phyloP scores from a whole-genome alignment of 2,329 filamentous ascomycete species.

The Penicillium decumbens region DNA sequence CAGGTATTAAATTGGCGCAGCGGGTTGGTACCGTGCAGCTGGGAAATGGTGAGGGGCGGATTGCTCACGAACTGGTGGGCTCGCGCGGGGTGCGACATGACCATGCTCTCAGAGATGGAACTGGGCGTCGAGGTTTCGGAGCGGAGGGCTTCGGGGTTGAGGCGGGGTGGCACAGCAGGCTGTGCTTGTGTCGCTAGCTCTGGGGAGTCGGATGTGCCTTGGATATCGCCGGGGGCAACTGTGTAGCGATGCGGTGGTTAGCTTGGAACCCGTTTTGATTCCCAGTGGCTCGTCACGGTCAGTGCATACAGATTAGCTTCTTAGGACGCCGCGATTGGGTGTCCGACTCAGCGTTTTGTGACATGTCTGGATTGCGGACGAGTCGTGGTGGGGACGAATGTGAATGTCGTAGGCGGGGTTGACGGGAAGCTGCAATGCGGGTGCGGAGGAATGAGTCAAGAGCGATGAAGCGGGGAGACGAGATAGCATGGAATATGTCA shows the following conservation, averaged over 20 bases:
- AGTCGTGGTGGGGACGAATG: not conserved
- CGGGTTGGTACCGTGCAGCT: slow-evolving; percentile 51
- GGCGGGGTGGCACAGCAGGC: not conserved
- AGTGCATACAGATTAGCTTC: slow-evolving; percentile 39
- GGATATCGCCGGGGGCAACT: slow-evolving; percentile 45
- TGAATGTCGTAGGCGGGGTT: slow-evolving; percentile 11
- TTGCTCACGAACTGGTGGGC: slow-evolving; percentile 44
- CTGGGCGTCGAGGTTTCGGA: slow-evolving; percentile 36
- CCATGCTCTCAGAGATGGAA: slow-evolving; percentile 31
- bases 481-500: slow-evolving; percentile 3
- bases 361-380: slow-evolving; percentile 9
- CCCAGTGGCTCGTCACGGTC: not conserved
- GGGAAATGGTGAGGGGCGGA: slow-evolving; percentile 40
- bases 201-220: slow-evolving; percentile 14
- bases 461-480: not conserved
- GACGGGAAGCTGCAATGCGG: slow-evolving; percentile 1
- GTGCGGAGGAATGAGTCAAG: slow-evolving; percentile 14
- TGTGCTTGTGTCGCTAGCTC: slow-evolving; percentile 10
- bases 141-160: slow-evolving; percentile 20
- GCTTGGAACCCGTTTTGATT: slow-evolving; percentile 1
- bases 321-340: slow-evolving; percentile 31
- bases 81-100: slow-evolving; percentile 37
- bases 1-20: slow-evolving; percentile 82
- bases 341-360: slow-evolving; percentile 8
- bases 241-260: slow-evolving; percentile 7